These are phyloP conservation scores for Sungouiozyma intestinalis DNA, from an alignment of 805 yeast species.

Conservation along the genomic window DNA sequence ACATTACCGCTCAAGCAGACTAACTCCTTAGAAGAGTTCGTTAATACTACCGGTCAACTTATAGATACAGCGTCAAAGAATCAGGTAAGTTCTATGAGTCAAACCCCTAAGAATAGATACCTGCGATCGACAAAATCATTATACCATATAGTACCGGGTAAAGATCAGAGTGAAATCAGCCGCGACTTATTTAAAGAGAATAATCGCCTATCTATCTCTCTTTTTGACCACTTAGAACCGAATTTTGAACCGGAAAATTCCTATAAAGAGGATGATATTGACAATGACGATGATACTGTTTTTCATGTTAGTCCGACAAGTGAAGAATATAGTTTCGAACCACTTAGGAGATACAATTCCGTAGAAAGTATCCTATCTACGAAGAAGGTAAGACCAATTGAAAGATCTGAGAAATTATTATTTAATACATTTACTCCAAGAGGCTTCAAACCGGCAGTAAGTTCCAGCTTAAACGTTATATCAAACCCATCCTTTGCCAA, in stretches of 20 bases:
- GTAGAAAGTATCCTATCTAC: constrained; percentile 26
- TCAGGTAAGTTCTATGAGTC: too few relatives aligned
- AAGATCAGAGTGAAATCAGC: neutral
- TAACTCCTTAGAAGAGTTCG: neutral
- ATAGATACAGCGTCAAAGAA: too few relatives aligned
- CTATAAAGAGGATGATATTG: constrained; percentile 1
- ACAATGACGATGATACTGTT: constrained; percentile 8
- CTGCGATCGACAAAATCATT: constrained; percentile 20
- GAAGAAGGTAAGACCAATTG: neutral
- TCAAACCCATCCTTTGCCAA: constrained; percentile 3
- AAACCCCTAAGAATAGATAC: too few relatives aligned
- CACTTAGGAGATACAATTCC: constrained; percentile 24
- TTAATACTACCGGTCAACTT: too few relatives aligned
- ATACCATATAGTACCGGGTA: constrained; percentile 8
- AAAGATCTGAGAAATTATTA: constrained; percentile 5
- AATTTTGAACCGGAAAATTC: neutral
- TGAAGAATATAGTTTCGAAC: constrained; percentile 5
- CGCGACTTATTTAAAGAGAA: constrained; percentile 19
- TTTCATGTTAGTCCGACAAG: constrained; percentile 2
- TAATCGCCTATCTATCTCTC: constrained; percentile 26
- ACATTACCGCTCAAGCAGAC: neutral
- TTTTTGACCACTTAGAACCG: constrained; percentile 15
- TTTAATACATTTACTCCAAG: neutral
- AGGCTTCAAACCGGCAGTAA: neutral
- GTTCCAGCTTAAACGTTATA: constrained; percentile 2